Evolutionary conservation across 2,329 filamentous ascomycete genomes (phyloP).

Genomic region (Phoma sp.): DNA sequence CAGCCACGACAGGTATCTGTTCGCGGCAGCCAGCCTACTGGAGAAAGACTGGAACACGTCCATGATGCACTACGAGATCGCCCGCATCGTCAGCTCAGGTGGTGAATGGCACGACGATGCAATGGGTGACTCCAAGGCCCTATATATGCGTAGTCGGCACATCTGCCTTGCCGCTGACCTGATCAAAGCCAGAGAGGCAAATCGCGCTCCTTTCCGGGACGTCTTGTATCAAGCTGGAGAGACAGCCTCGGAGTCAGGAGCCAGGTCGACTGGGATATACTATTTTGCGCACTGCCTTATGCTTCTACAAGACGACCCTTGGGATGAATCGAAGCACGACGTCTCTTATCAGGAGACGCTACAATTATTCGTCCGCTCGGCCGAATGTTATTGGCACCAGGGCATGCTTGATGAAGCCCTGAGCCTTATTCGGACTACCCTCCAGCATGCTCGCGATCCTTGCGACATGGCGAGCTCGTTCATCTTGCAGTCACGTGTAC

Average conservation of each 20-base stretch:
- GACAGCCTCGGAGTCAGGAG: constrained; percentile 80
- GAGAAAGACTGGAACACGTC: constrained; percentile 63
- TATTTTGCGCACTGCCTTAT: constrained; percentile 79
- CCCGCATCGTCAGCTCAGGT: constrained; percentile 79
- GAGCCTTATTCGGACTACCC: constrained; percentile 71
- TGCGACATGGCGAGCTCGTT: constrained; percentile 85
- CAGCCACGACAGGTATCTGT: constrained; percentile 84
- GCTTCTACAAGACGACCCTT: constrained; percentile 80
- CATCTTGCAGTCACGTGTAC: constrained; percentile 81
- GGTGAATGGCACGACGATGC: constrained; percentile 63
- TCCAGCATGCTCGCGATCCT: constrained; percentile 71
- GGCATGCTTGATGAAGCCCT: constrained; percentile 72
- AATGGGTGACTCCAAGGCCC: constrained; percentile 53
- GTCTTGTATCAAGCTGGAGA: constrained; percentile 81
- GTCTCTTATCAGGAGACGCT: constrained; percentile 87
- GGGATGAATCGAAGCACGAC: constrained; percentile 73
- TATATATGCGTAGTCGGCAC: constrained; percentile 79
- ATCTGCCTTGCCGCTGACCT: constrained; percentile 79
- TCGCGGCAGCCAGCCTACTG: constrained; percentile 67
- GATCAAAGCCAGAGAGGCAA: constrained; percentile 69
- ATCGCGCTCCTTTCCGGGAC: constrained; percentile 72
- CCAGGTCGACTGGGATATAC: constrained; percentile 79
- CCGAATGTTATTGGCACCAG: constrained; percentile 84
- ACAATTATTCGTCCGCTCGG: constrained; percentile 71
- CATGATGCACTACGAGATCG: constrained; percentile 87